A percentile compares a stretch with the other conserved stretches of the same genome.
Evolutionary conservation across 192 early-diverging fungal genomes (phyloP).

Genomic region (Chytriomyces sp.): DNA sequence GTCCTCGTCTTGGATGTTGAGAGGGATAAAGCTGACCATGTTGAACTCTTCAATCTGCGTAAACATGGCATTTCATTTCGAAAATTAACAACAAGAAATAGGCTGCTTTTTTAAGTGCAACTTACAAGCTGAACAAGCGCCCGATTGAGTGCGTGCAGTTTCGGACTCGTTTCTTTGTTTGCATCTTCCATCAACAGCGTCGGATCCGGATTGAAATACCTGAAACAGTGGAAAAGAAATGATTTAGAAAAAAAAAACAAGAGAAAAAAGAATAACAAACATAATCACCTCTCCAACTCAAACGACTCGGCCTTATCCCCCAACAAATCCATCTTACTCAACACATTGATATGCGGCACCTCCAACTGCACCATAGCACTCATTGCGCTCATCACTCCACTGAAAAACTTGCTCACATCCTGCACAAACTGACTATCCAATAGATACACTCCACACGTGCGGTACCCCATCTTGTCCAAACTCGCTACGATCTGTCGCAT

Average conservation of each 20-base stretch:
- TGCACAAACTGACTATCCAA: constrained; percentile 94
- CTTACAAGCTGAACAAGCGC: constrained; percentile 84
- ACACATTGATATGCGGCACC: constrained; percentile 97
- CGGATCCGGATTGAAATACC: constrained; percentile 92
- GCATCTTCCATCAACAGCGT: constrained; percentile 83
- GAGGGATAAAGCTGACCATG: constrained; percentile 94
- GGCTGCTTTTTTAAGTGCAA: background rate
- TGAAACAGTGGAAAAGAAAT: constrained; percentile 33
- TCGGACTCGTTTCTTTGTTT: constrained; percentile 70
- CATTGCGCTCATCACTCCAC: constrained; percentile 94
- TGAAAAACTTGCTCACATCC: constrained; percentile 95
- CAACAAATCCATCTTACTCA: constrained; percentile 97
- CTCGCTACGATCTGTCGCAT: constrained; percentile 81
- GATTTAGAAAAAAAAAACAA: constrained; percentile 1
- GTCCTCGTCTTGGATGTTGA: constrained; percentile 95
- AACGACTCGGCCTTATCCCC: constrained; percentile 44
- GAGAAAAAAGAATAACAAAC: constrained; percentile 25
- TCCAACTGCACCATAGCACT: constrained; percentile 95
- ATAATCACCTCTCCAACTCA: constrained; percentile 46
- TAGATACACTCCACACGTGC: constrained; percentile 91
- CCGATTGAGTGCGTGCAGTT: constrained; percentile 84
- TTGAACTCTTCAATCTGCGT: constrained; percentile 95
- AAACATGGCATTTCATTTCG: background rate
- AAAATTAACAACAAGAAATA: background rate
- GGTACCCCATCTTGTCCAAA: constrained; percentile 75